Evolutionary conservation across 163 green algal genomes (phyloP), one percentile per base, ranked within the genome.

Genomic region (Chloroidium sp.): DNA sequence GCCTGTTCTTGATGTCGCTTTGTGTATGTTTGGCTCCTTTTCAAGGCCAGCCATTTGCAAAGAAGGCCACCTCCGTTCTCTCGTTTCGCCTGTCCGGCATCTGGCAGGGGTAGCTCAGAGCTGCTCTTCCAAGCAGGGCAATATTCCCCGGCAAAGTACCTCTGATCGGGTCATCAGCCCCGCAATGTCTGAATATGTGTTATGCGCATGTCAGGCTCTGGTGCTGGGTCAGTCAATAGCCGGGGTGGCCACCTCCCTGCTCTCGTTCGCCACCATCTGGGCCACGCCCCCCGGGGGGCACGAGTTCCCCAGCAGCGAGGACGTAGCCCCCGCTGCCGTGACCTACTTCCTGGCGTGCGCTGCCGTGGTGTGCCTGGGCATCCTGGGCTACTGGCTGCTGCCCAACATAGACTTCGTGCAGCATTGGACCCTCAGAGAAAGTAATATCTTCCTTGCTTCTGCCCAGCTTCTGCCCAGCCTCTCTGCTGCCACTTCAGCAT

Each of bases 301-400:
- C 8, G 64, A 10, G 6, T n/a, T 72, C 6, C 81, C 69, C 12
- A 87, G 82, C 0, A 69, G 87, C 2, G 77, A 62, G 12, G 86
- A 92, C 68, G 89, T 92, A 62, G 85, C 86, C 0, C 87, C 86
- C 1, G 87, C 89, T 3, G 89, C 86, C 2, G 84, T 87, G 61
- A 81, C 87, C 61, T 92, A 88, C 83, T 89, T 86, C 78, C 61
- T 69, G 62, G 83, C 82, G 4, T 84, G 75, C 3, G 84, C 84
- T 0, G 79, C 79, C n/a, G 81, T 90, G 60, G 82, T 86, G 59
- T 78, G 58, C 2, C 75, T 69, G 1, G 87, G 79, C 76, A 84
- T 91, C 2, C 61, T 69, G 0, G 84, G 85, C 62, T 91, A 90
- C 79, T 85, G 62, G 76, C 69, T 78, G 3, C 80, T 91, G 2